Conservation (phyloP, 2,329 filamentous ascomycete species). For the Endoconidiophora polonica region DNA sequence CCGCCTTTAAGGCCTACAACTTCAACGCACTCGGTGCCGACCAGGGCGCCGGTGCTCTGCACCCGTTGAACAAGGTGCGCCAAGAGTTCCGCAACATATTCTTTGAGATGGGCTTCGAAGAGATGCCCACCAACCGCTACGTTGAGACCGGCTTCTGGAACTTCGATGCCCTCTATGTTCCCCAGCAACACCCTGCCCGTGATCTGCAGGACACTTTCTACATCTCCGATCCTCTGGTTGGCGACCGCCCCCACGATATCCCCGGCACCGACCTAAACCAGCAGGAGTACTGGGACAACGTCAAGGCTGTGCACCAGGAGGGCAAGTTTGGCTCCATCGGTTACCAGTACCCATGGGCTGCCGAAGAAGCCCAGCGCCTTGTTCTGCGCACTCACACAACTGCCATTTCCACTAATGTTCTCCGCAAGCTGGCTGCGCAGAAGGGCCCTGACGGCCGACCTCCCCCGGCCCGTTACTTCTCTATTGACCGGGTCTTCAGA, state of each 20-base stretch:
- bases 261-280: constrained; percentile 35
- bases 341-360: constrained; percentile 88
- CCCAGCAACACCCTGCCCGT: constrained; percentile 91
- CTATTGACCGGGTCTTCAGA: constrained; percentile 93
- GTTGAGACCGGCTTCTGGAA: constrained; percentile 99
- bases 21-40: constrained; percentile 56
- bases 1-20: constrained; percentile 62
- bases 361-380: constrained; percentile 69
- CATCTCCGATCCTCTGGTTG: constrained; percentile 71
- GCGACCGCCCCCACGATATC: constrained; percentile 48
- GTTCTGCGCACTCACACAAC: constrained; percentile 96
- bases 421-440: constrained; percentile 72
- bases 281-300: constrained; percentile 73
- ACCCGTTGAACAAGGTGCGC: constrained; percentile 80
- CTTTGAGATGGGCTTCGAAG: constrained; percentile 97
- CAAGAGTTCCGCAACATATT: constrained; percentile 95
- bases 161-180: constrained; percentile 91
- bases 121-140: constrained; percentile 89
- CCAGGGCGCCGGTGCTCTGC: constrained; percentile 44
- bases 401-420: constrained; percentile 74
- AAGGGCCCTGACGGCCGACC: constrained; percentile 54
- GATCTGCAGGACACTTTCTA: constrained; percentile 98
- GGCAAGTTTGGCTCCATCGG: constrained; percentile 92
- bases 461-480: constrained; percentile 79
- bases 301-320: constrained; percentile 71